These are phyloP conservation scores for Thyridium curvatum DNA, from an alignment of 2,329 filamentous ascomycete genomes.

Conservation along the genomic window DNA sequence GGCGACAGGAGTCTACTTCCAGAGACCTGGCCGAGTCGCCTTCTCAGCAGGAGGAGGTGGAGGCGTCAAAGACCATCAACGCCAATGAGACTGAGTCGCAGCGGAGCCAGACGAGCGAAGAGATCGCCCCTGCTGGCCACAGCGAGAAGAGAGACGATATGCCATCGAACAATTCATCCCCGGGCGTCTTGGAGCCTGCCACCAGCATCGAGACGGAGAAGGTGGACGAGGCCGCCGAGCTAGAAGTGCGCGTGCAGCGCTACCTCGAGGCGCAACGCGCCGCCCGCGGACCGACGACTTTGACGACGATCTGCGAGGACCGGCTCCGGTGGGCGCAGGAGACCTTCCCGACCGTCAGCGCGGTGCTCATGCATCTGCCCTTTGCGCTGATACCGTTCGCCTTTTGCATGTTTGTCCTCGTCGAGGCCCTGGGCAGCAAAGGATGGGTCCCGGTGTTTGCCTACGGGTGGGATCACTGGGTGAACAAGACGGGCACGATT, in stretches of 20 bases:
- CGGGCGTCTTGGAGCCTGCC: too few relatives aligned
- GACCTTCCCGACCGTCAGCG: slow-evolving; percentile 64
- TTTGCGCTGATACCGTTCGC: slow-evolving; percentile 65
- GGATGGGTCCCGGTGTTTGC: slow-evolving; percentile 71
- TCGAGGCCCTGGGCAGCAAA: slow-evolving; percentile 66
- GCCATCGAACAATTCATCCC: too few relatives aligned
- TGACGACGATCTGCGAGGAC: slow-evolving; percentile 42
- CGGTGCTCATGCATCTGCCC: slow-evolving; percentile 60
- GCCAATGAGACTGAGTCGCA: not conserved
- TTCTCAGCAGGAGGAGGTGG: not conserved
- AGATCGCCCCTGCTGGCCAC: not conserved
- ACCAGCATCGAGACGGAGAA: slow-evolving; percentile 8
- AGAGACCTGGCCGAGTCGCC: not conserved
- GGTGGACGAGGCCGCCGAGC: slow-evolving; percentile 1
- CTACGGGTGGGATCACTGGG: slow-evolving; percentile 69
- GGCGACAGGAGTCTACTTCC: slow-evolving; percentile 1
- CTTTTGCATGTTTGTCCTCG: slow-evolving; percentile 68
- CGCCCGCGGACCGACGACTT: slow-evolving; percentile 27
- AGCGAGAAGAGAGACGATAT: too few relatives aligned
- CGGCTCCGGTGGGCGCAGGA: slow-evolving; percentile 55
- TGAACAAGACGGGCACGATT: slow-evolving; percentile 60
- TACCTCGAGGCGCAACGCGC: too few relatives aligned
- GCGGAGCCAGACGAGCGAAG: slow-evolving; percentile 4
- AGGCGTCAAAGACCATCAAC: not conserved
- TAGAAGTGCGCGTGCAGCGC: too few relatives aligned